Conservation (phyloP, 495 filamentous ascomycete species). For the Podospora bellae-mahoneyi region DNA sequence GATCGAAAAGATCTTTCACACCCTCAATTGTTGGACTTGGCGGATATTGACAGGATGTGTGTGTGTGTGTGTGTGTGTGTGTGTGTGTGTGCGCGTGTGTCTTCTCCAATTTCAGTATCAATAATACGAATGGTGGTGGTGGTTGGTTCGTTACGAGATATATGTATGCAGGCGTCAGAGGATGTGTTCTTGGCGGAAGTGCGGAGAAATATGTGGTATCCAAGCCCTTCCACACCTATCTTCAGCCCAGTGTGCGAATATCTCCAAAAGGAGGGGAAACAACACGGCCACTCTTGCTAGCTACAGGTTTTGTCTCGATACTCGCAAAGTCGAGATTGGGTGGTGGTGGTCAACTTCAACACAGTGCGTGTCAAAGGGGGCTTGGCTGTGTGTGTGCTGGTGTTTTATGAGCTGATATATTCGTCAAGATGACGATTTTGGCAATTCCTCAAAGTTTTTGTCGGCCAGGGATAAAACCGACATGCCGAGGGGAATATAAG, state of each 20-base stretch:
- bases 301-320: neutral
- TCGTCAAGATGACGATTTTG: neutral
- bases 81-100: too few species aligned
- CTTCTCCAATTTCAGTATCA: neutral
- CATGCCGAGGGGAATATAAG: neutral
- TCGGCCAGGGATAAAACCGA: neutral
- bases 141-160: neutral
- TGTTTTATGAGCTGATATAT: neutral
- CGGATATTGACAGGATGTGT: too few species aligned
- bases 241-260: neutral
- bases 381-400: too few species aligned
- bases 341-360: neutral
- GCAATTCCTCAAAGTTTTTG: neutral
- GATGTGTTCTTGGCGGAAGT: neutral
- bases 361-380: neutral
- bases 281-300: neutral
- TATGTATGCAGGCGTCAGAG: neutral
- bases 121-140: neutral
- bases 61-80: too few species aligned
- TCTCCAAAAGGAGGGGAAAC: neutral
- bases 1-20: neutral
- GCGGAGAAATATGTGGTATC: neutral
- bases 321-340: neutral
- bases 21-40: neutral
- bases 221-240: neutral